Percentiles rank a stretch among this genome's conserved stretches.
Evolutionary conservation across 257 asterid genomes (phyloP).

Genomic region (Osmanthus fragrans): DNA sequence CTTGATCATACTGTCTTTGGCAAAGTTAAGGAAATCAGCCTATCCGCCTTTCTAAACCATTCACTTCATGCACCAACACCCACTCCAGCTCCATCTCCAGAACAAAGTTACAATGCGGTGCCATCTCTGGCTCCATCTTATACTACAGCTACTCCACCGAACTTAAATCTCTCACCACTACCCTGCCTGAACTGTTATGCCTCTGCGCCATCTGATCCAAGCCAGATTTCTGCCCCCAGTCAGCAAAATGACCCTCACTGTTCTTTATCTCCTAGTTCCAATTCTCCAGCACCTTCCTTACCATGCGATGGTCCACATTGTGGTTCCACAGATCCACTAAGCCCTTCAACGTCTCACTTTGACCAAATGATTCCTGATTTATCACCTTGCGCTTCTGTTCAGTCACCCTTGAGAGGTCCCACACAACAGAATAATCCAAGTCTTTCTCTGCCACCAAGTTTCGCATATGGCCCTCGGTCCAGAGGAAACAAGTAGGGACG

Average conservation of each 20-base stretch:
- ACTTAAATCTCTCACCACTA: constrained; percentile 23
- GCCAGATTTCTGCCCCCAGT: constrained; percentile 31
- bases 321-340: constrained; percentile 38
- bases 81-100: constrained; percentile 34
- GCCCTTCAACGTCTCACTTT: constrained; percentile 36
- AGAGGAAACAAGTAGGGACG: constrained; percentile 22
- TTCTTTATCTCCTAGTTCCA: constrained; percentile 28
- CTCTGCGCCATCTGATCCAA: constrained; percentile 30
- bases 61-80: constrained; percentile 50
- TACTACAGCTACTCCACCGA: constrained; percentile 40
- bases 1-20: constrained; percentile 76
- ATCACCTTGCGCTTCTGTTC: constrained; percentile 33
- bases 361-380: constrained; percentile 30
- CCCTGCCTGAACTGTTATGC: constrained; percentile 39
- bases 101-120: constrained; percentile 22
- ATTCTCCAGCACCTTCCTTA: constrained; percentile 36
- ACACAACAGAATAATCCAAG: constrained; percentile 31
- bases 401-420: constrained; percentile 34
- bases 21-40: constrained; percentile 67
- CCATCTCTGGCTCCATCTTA: constrained; percentile 45
- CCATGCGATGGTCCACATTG: constrained; percentile 29
- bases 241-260: constrained; percentile 19
- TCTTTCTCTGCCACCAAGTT: constrained; percentile 44
- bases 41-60: constrained; percentile 61
- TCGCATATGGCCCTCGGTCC: constrained; percentile 34